These are phyloP conservation scores for Sporobolomyces roseus DNA, from an alignment of 768 basidiomycete species.

Conservation along the genomic window DNA sequence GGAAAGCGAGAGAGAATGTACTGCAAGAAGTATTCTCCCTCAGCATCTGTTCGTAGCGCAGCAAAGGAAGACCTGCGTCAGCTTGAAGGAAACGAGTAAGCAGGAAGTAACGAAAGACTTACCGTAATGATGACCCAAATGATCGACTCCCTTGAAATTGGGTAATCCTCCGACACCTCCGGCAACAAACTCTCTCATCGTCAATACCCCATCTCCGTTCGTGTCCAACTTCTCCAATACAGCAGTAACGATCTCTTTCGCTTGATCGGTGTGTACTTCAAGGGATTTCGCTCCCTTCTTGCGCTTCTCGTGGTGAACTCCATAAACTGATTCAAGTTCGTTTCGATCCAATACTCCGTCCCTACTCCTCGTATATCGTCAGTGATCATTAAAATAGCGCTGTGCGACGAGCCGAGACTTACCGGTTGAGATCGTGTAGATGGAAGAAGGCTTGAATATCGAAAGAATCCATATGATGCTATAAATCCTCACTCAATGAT, in stretches of 20 bases:
- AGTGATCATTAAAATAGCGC: neutral
- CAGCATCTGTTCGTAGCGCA: conserved; percentile 41
- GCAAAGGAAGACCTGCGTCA: too few species aligned
- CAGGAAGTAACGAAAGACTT: conserved; percentile 46
- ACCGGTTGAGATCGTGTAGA: conserved; percentile 81
- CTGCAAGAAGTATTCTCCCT: conserved; percentile 70
- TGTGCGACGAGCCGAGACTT: too few species aligned
- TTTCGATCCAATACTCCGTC: conserved; percentile 77
- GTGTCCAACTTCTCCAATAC: conserved; percentile 70
- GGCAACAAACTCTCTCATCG: conserved; percentile 63
- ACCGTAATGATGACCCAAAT: conserved; percentile 90
- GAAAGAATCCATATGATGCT: conserved; percentile 51
- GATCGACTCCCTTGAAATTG: conserved; percentile 75
- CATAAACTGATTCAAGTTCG: conserved; percentile 94
- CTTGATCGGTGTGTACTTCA: conserved; percentile 42
- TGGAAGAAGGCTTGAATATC: conserved; percentile 76
- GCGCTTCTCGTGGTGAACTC: conserved; percentile 57
- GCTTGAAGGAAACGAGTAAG: too few species aligned
- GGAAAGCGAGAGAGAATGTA: neutral
- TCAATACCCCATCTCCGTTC: conserved; percentile 66
- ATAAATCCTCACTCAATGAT: neutral
- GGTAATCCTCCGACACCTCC: conserved; percentile 73
- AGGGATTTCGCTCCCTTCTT: conserved; percentile 32
- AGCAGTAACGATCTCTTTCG: conserved; percentile 64
- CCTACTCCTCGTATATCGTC: conserved; percentile 48